These are phyloP conservation scores for Trametes maxima DNA, from an alignment of 768 basidiomycete species.

Conservation along the genomic window DNA sequence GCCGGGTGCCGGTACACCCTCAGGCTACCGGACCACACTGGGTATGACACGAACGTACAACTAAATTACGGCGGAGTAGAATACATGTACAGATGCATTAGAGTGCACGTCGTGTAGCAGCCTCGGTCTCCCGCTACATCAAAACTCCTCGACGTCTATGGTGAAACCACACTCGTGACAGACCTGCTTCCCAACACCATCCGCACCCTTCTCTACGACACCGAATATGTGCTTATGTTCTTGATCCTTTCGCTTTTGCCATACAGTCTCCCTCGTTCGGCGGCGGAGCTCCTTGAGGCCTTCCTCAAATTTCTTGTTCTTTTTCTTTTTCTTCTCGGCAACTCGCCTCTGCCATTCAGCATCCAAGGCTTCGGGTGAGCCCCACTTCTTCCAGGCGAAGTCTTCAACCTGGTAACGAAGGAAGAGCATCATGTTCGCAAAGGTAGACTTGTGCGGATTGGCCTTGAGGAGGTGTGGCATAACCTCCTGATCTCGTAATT, in stretches of 20 bases:
- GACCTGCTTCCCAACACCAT: slow-evolving; percentile 66
- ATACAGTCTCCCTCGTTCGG: slow-evolving; percentile 85
- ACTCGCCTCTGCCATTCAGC: slow-evolving; percentile 80
- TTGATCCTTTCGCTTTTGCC: slow-evolving; percentile 83
- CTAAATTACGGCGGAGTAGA: no score
- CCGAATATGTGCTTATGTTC: slow-evolving; percentile 90
- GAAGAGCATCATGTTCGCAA: slow-evolving; percentile 99
- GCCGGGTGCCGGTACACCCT: background rate
- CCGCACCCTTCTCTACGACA: slow-evolving; percentile 50
- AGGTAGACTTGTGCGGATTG: slow-evolving; percentile 94
- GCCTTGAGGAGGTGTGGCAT: slow-evolving; percentile 93
- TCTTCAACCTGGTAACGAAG: slow-evolving; percentile 92
- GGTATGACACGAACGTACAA: no score
- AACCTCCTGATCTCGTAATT: slow-evolving; percentile 87
- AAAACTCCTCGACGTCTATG: slow-evolving; percentile 86
- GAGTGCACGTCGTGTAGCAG: background rate
- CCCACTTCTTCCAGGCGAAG: slow-evolving; percentile 99
- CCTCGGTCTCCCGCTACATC: background rate
- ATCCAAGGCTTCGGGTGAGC: slow-evolving; percentile 88
- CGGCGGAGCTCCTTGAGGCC: slow-evolving; percentile 81
- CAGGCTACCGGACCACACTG: no score
- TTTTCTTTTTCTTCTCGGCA: slow-evolving; percentile 84
- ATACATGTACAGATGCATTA: no score
- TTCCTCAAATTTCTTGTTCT: slow-evolving; percentile 94
- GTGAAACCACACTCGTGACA: slow-evolving; percentile 92